Conservation (phyloP, 192 early-diverging fungal genomes). For the Cetraspora pellucida region DNA sequence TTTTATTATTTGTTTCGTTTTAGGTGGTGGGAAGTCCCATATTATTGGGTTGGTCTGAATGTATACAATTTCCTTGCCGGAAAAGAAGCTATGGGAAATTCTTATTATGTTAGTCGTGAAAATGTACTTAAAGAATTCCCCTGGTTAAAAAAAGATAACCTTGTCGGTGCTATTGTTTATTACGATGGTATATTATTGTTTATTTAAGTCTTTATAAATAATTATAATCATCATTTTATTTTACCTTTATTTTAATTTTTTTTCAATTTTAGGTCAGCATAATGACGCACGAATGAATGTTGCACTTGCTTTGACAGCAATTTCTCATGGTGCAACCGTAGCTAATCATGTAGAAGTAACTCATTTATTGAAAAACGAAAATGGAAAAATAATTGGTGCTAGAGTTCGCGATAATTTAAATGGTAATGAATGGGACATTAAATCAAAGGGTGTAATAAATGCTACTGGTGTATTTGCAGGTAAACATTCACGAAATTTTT, state of each 20-base stretch:
- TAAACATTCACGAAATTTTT: not conserved
- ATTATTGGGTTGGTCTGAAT: constrained; percentile 94
- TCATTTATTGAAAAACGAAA: constrained; percentile 69
- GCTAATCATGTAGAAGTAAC: constrained; percentile 91
- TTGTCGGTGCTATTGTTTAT: constrained; percentile 95
- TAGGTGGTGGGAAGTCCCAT: constrained; percentile 95
- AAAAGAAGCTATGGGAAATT: constrained; percentile 74
- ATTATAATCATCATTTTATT: not conserved
- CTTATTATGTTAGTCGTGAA: constrained; percentile 81
- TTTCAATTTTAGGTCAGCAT: constrained; percentile 70
- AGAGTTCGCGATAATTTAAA: constrained; percentile 79
- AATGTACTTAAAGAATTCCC: constrained; percentile 95
- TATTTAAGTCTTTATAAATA: not conserved
- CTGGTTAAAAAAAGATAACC: constrained; percentile 84
- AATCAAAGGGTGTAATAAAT: constrained; percentile 93
- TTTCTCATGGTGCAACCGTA: constrained; percentile 85
- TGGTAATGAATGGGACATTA: constrained; percentile 84
- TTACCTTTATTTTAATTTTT: not conserved
- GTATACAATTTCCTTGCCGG: constrained; percentile 90
- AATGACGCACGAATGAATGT: constrained; percentile 98
- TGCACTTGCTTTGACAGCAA: constrained; percentile 87
- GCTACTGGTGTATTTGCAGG: constrained; percentile 78
- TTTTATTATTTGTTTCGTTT: not conserved
- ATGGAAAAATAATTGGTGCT: constrained; percentile 74
- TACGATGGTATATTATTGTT: constrained; percentile 71